Evolutionary conservation across 768 basidiomycete genomes (phyloP), one percentile per base, ranked within the genome.

Genomic region (Gelatoporia subvermispora): DNA sequence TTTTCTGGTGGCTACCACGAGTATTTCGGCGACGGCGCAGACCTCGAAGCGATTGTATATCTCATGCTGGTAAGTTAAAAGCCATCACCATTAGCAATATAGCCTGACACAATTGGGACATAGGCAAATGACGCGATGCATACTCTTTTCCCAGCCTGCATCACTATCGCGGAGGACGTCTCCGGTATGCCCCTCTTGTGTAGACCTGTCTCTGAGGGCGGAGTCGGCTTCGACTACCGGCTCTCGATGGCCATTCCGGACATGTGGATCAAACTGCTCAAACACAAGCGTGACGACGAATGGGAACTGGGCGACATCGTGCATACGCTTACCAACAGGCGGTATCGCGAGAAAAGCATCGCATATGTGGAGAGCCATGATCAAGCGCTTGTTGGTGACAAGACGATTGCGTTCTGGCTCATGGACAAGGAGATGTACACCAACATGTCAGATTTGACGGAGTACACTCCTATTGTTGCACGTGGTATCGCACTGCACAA

Each of bases 361-460:
- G 90, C 93, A 0, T 88, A 88, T 53, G 93, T 92, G 44, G 96
- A 99, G 70, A 93, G 89, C 58, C 96, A 98, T 56, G 95, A 98
- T 67, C 96, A 99, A 65, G 95, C 96, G 13, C 78, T 99, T 23
- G 96, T 99, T 0, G 96, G 96, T 11, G 96, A 99, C 72, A 99
- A 99, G 74, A 98, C 95, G 2, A 61, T 99, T 39, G 96, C 96
- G 3, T 99, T 99, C 69, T 99, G 96, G 96, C 69, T 98, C 49
- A 99, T 99, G 96, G 96, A 99, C 68, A 95, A 95, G 69, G 96
- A 98, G 68, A 99, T 99, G 96, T 97, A 94, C 93, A 75, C 58
- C 82, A 77, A 94, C 67, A 98, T 98, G 95, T 94, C 91, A 22
- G 88, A 93, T 63, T 35, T 94, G 50, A 73, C 84, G 2, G 79